Percentiles rank a stretch among this genome's conserved stretches.
Evolutionary conservation across 805 yeast species (phyloP).

Genomic region (Candida stauntonica): DNA sequence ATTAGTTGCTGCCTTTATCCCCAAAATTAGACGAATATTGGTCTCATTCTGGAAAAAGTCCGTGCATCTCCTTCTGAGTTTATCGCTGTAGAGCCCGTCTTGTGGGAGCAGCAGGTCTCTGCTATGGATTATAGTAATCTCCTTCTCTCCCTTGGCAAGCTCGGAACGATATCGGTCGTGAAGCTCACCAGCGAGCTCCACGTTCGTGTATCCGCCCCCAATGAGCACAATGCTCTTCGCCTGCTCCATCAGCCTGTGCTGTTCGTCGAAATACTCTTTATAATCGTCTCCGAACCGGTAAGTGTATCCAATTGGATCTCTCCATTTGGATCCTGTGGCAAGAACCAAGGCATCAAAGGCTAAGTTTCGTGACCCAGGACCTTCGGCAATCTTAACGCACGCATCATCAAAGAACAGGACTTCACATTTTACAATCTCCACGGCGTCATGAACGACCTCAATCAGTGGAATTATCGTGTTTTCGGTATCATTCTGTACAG

Average conservation of each 20-base stretch:
- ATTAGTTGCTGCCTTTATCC: slow-evolving; percentile 7
- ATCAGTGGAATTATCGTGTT: slow-evolving; percentile 18
- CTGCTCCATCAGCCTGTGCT: slow-evolving; percentile 14
- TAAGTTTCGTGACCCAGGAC: slow-evolving; percentile 3
- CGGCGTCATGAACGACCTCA: slow-evolving; percentile 16
- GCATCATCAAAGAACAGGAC: slow-evolving; percentile 19
- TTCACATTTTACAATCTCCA: slow-evolving; percentile 23
- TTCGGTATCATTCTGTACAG: slow-evolving; percentile 18
- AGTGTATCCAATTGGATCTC: slow-evolving; percentile 24
- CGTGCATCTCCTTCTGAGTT: slow-evolving; percentile 18
- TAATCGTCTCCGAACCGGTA: slow-evolving; percentile 15
- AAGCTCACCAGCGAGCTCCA: slow-evolving; percentile 32
- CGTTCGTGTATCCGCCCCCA: slow-evolving; percentile 33
- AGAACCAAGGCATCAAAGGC: slow-evolving; percentile 26
- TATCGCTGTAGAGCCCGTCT: slow-evolving; percentile 12
- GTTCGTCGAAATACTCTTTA: slow-evolving; percentile 13
- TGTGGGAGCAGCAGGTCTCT: slow-evolving; percentile 10
- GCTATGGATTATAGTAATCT: slow-evolving; percentile 19
- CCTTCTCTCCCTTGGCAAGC: slow-evolving; percentile 12
- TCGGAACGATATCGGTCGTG: slow-evolving; percentile 20
- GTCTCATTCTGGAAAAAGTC: slow-evolving; percentile 13
- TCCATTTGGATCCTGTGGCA: slow-evolving; percentile 31
- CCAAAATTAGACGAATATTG: slow-evolving; percentile 18
- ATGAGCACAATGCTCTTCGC: slow-evolving; percentile 24
- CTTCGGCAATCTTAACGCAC: slow-evolving; percentile 13